phyloP scores from a whole-genome alignment of 2,329 filamentous ascomycete species.

The Venturia oleaginea region DNA sequence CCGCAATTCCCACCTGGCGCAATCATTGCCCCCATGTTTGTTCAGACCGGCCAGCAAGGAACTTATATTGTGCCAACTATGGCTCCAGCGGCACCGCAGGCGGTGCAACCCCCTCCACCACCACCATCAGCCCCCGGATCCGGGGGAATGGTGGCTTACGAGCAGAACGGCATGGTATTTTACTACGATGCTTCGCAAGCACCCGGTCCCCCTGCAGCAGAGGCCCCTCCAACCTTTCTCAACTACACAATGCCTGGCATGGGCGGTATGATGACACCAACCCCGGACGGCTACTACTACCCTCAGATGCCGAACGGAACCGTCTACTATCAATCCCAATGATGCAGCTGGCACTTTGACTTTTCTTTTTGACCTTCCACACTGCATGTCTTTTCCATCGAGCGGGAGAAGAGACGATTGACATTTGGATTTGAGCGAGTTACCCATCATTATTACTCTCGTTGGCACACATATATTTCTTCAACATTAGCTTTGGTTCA shows the following conservation, averaged over 20 bases:
- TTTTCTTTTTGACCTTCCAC: not conserved
- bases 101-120: slow-evolving; percentile 25
- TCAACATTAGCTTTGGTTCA: not conserved
- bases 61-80: slow-evolving; percentile 31
- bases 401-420: not conserved
- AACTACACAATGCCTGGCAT: slow-evolving; percentile 55
- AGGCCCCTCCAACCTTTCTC: slow-evolving; percentile 7
- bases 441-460: not conserved
- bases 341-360: slow-evolving; percentile 1
- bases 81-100: slow-evolving; percentile 19
- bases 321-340: slow-evolving; percentile 51
- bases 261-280: slow-evolving; percentile 67
- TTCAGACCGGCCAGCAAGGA: slow-evolving; percentile 45
- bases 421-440: slow-evolving; percentile 1
- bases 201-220: not conserved
- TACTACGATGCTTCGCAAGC: slow-evolving; percentile 66
- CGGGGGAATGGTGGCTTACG: slow-evolving; percentile 61
- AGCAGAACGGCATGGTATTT: slow-evolving; percentile 92
- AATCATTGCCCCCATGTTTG: slow-evolving; percentile 46
- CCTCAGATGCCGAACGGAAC: slow-evolving; percentile 38
- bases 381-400: not conserved
- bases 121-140: slow-evolving; percentile 29
- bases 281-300: slow-evolving; percentile 46
- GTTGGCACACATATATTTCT: not conserved
- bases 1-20: slow-evolving; percentile 36